Evolutionary conservation across 805 yeast genomes (phyloP).

Genomic region (Candida peoriensis): DNA sequence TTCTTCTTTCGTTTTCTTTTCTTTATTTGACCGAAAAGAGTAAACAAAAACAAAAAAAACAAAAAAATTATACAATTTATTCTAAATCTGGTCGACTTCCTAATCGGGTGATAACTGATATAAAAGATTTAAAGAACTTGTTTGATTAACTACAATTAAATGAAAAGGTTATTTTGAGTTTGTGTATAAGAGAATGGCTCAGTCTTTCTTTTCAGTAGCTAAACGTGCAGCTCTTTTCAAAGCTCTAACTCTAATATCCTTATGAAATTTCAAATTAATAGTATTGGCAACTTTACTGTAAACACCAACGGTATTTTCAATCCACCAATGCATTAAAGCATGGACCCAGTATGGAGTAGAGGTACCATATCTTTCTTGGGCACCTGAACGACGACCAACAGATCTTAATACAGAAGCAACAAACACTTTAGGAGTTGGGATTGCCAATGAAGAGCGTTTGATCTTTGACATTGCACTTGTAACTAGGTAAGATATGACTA

Average conservation of each 20-base stretch:
- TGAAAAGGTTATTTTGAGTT: not conserved
- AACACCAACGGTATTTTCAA: conserved; percentile 78
- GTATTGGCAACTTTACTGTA: conserved; percentile 64
- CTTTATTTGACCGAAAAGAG: conserved; percentile 1
- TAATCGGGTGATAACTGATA: conserved; percentile 3
- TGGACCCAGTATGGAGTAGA: conserved; percentile 92
- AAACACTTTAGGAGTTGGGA: conserved; percentile 79
- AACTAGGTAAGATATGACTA: conserved; percentile 82
- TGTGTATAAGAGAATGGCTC: not conserved
- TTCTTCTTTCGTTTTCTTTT: no score
- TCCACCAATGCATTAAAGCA: conserved; percentile 82
- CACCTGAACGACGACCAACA: conserved; percentile 84
- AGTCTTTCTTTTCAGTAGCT: conserved; percentile 23
- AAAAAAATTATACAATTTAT: no score
- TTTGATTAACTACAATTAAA: no score
- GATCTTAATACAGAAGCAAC: conserved; percentile 65
- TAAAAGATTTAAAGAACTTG: not conserved
- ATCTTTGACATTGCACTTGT: conserved; percentile 96
- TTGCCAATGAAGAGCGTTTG: conserved; percentile 62
- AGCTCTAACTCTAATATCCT: conserved; percentile 76
- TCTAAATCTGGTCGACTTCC: conserved; percentile 8
- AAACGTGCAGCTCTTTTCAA: conserved; percentile 60
- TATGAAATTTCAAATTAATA: conserved; percentile 73
- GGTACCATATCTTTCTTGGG: conserved; percentile 85
- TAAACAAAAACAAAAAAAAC: conserved; percentile 11